Evolutionary conservation across 257 asterid species (phyloP), one percentile per base, ranked within the genome.

Genomic region (Solanum sitiens): DNA sequence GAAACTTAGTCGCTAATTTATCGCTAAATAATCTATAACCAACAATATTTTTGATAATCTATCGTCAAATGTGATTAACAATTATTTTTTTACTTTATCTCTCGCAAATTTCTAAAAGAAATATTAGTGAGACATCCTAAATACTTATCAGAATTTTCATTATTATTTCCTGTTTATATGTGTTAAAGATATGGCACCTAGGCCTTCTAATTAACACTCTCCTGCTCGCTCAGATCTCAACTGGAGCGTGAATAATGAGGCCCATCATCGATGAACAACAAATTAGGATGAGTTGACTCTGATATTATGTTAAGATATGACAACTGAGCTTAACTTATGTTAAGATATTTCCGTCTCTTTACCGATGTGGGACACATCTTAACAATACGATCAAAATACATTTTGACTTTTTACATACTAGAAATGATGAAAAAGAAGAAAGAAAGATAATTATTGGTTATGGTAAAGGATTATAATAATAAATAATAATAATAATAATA

Each of bases 321-420:
- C 1, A 37, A 0, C 5, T 37, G 6, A 0, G 7, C 1, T 27
- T 27, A 27, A 27, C 30, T 27, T 1, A 27, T 27, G 30, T 27
- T 27, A 27, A 27, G 30, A 27, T 27, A 27, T 27, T 27, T 27
- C 30, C 1, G 30, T 27, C 30, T 27, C 30, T 27, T 27, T 27
- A 37, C 7, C 7, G 1, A 37, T 37, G 5, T 37, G 7, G 2
- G 5, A 5, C 39, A 6, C 39, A 6, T 37, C 2, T 37, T 37
- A 37, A 37, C 39, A 37, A 37, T 37, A 18, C 2, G 0, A 6
- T 32, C 3, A 32, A 32, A 2, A 71, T 11, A 32, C 20, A 71
- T 14, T 32, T 71, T 1, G 7, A 68, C 23, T 6, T 27, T 14
- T 14, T 27, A 70, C 7, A 30, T 70, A 30, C 0, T 16, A 39